phyloP scores from a whole-genome alignment of 2,329 filamentous ascomycete genomes.

The Chaetomiaceae sp. region DNA sequence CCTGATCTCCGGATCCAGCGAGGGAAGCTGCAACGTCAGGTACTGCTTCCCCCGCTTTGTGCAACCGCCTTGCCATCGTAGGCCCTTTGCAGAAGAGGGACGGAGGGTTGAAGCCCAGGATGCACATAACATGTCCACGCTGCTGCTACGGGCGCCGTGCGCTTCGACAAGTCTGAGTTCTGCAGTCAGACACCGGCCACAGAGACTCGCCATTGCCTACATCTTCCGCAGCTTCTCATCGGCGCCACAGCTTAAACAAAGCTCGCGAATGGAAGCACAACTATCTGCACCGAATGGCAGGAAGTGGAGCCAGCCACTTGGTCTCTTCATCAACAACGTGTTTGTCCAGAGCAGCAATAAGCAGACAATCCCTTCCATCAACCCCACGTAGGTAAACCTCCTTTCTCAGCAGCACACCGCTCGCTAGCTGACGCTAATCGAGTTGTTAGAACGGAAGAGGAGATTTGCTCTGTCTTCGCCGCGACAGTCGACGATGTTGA shows the following conservation, averaged over 20 bases:
- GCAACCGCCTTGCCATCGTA: no score
- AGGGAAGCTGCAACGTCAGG: no score
- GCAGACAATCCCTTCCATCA: slow-evolving; percentile 59
- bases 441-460: slow-evolving; percentile 47
- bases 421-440: not conserved
- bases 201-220: not conserved
- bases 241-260: not conserved
- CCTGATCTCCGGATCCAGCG: not conserved
- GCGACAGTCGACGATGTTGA: slow-evolving; percentile 63
- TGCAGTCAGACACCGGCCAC: not conserved
- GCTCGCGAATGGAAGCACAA: slow-evolving; percentile 40
- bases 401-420: not conserved
- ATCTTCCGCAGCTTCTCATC: slow-evolving; percentile 15
- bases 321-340: slow-evolving; percentile 81
- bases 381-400: slow-evolving; percentile 53
- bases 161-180: not conserved
- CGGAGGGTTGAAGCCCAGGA: slow-evolving; percentile 13
- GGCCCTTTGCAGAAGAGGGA: not conserved
- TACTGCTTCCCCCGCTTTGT: slow-evolving; percentile 12
- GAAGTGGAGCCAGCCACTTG: slow-evolving; percentile 65
- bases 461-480: slow-evolving; percentile 66
- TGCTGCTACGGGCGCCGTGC: slow-evolving; percentile 4
- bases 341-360: slow-evolving; percentile 63
- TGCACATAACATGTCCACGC: slow-evolving; percentile 16
- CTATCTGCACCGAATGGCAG: slow-evolving; percentile 70